Base-by-base conservation (phyloP, 1,284 basidiomycete genomes). In the Fomitopsis pinicola region DNA sequence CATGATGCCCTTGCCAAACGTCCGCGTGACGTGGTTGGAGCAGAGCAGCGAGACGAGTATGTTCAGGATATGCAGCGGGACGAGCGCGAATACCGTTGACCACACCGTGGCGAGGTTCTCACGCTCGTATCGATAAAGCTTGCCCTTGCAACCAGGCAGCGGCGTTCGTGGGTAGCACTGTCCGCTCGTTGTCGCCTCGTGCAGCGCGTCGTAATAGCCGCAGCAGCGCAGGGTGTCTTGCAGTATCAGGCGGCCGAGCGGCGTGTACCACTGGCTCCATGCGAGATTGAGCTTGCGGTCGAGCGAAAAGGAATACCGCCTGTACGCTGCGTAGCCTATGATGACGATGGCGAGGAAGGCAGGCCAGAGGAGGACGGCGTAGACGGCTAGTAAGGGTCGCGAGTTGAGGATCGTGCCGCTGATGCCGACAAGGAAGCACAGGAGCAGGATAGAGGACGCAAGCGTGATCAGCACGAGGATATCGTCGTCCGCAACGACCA, bases 141-240 rank as follows among this genome's bases (percentile, higher is more conserved):
- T 77, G 35, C 81, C 82, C 75, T 90, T 91, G 75, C 91, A 92
- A 1, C 89, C 90, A 4, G 88, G 86, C 14, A 90, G 77, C 48
- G 79, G 75, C 40, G 86, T 82, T 52, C 89, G 84, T 2, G 87
- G 75, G 72, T 87, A 91, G 71, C 91, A 92, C 36, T 80, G 78
- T 52, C 77, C 77, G 59, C 85, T 87, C 46, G 82, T 75, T 2
- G 82, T 80, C 3, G 86, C 85, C 65, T 87, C 85, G 71, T 91
- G 85, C 60, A 83, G 75, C 5, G 90, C 79, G 56, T 79, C 83
- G 70, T 82, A 87, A 76, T 85, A 92, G 2, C 90, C 91, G 68
- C 91, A 92, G 75, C 90, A 93, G 38, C 78, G 75, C 44, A 92
- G 78, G 4, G 83, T 74, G 69, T 90, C 81, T 70, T 94, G 91